A percentile compares a stretch with the other conserved stretches of the same genome.
Conservation (phyloP, 495 filamentous ascomycete species). For the Ascobolus immersus region DNA sequence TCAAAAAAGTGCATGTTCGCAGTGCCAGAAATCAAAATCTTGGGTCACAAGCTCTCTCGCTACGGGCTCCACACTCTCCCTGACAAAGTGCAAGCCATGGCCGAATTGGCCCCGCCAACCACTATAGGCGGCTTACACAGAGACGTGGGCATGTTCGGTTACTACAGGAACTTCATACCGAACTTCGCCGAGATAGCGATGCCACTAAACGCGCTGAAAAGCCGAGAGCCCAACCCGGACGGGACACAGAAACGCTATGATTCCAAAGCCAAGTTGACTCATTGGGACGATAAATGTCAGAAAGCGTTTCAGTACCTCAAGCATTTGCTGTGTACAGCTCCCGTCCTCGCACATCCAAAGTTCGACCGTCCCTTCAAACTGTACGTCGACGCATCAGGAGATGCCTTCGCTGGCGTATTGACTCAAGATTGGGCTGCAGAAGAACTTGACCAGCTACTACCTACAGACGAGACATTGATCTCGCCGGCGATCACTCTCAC, state of each 20-base stretch:
- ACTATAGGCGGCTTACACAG: slow-evolving; percentile 1
- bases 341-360: no score
- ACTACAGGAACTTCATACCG: slow-evolving; percentile 1
- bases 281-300: background rate
- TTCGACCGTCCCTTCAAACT: background rate
- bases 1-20: background rate
- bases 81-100: slow-evolving; percentile 2
- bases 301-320: background rate
- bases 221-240: background rate
- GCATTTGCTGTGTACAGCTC: background rate
- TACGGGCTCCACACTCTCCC: slow-evolving; percentile 2
- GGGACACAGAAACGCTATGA: background rate
- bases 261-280: background rate
- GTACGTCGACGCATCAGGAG: background rate
- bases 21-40: background rate
- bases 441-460: no score
- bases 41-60: background rate
- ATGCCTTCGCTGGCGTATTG: background rate
- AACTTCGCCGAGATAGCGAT: slow-evolving; percentile 1
- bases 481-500: no score
- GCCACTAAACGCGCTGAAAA: slow-evolving; percentile 1
- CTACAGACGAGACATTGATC: no score
- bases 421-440: no score
- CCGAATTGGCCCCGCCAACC: background rate
- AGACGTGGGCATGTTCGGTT: slow-evolving; percentile 3